A percentile compares a stretch with the other conserved stretches of the same genome.
phyloP scores from a whole-genome alignment of 176 grass and related monocot species.

The Carex littledalei region DNA sequence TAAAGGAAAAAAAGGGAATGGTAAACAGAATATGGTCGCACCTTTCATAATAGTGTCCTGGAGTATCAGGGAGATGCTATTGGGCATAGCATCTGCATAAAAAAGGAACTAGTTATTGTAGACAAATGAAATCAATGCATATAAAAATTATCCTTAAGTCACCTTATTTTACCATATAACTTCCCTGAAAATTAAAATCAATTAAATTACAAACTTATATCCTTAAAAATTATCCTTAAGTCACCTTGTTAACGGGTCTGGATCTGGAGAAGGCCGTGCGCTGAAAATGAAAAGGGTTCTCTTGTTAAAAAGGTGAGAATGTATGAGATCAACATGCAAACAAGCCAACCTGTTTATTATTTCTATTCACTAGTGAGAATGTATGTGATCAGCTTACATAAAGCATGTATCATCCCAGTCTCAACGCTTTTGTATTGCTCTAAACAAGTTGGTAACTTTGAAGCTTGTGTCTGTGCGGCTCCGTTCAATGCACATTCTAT shows the following conservation, averaged over 20 bases:
- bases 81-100: constrained; percentile 34
- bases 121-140: too few species aligned
- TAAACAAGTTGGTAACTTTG: constrained; percentile 16
- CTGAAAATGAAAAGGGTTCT: too few species aligned
- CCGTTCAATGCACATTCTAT: neutral
- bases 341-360: neutral
- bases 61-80: constrained; percentile 62
- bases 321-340: constrained; percentile 1
- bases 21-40: constrained; percentile 21
- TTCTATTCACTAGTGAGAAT: neutral
- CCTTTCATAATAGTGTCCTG: constrained; percentile 93
- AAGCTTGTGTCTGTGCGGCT: neutral
- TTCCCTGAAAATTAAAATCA: too few species aligned
- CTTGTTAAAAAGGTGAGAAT: too few species aligned
- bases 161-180: too few species aligned
- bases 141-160: too few species aligned
- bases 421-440: constrained; percentile 17
- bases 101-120: too few species aligned
- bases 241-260: too few species aligned
- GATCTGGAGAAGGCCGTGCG: too few species aligned
- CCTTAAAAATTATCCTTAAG: too few species aligned
- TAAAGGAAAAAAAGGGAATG: neutral
- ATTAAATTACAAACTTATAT: too few species aligned
- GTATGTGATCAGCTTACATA: constrained; percentile 12
- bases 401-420: constrained; percentile 15